Conservation (phyloP, 805 yeast genomes). For the Zygotorulaspora danielsina region DNA sequence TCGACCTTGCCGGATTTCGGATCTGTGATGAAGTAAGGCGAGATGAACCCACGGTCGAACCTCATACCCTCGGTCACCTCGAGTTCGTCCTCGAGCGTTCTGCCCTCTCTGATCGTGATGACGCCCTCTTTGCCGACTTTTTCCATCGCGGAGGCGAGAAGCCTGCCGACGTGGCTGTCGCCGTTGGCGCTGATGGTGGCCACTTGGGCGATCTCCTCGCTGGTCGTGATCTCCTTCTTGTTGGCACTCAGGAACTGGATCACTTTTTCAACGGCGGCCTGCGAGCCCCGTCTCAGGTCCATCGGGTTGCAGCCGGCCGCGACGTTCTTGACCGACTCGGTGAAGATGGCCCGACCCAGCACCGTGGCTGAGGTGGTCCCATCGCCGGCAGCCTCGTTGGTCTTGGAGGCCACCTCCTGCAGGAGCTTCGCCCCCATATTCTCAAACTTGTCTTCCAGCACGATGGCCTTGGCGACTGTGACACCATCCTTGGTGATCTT, state of each 20-base stretch:
- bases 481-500: conserved; percentile 99
- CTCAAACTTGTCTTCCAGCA: conserved; percentile 84
- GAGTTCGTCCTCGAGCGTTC: conserved; percentile 91
- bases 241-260: conserved; percentile 76
- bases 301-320: conserved; percentile 99
- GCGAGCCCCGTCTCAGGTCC: conserved; percentile 96
- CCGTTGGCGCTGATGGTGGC: conserved; percentile 98
- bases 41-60: conserved; percentile 94
- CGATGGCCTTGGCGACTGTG: conserved; percentile 85
- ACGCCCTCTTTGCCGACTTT: conserved; percentile 99
- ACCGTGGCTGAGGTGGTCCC: conserved; percentile 98
- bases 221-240: conserved; percentile 89
- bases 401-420: conserved; percentile 95
- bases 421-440: conserved; percentile 92
- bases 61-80: conserved; percentile 98
- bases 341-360: conserved; percentile 89
- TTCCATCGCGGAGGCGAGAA: conserved; percentile 94
- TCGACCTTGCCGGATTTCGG: conserved; percentile 91
- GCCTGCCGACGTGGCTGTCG: conserved; percentile 83
- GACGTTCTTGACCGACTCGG: conserved; percentile 92
- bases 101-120: conserved; percentile 95
- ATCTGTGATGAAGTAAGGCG: conserved; percentile 94
- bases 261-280: conserved; percentile 93
- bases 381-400: conserved; percentile 97
- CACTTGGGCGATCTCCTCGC: conserved; percentile 95